phyloP scores from a whole-genome alignment of 495 filamentous ascomycete genomes.

The Penicillium roqueforti region DNA sequence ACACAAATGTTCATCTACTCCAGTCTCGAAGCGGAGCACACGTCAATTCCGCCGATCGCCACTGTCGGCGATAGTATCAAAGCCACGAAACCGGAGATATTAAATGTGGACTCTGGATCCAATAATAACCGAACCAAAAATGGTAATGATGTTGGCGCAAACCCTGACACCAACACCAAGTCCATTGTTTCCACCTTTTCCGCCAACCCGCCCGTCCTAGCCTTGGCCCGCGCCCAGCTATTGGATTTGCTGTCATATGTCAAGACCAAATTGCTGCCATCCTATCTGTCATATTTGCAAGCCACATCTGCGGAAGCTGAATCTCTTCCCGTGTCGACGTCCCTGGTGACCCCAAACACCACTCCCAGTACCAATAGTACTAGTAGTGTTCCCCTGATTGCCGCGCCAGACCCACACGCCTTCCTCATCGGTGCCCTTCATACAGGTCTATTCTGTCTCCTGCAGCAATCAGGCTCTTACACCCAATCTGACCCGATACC shows the following conservation, averaged over 20 bases:
- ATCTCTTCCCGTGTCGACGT: background rate
- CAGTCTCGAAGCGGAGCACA: conserved; percentile 45
- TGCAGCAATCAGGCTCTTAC: conserved; percentile 18
- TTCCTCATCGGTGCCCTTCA: conserved; percentile 37
- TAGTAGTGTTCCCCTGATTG: conserved; percentile 19
- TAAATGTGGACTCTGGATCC: conserved; percentile 1
- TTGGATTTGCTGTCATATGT: conserved; percentile 27
- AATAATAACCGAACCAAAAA: conserved; percentile 3
- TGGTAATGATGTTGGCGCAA: background rate
- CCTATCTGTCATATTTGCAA: conserved; percentile 23
- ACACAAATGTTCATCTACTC: conserved; percentile 60
- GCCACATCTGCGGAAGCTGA: conserved; percentile 7
- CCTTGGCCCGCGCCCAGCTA: conserved; percentile 26
- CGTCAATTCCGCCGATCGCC: conserved; percentile 20
- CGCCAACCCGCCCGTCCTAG: conserved; percentile 7
- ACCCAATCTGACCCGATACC: conserved; percentile 7
- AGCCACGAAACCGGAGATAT: conserved; percentile 1
- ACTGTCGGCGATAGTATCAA: conserved; percentile 8
- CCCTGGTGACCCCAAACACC: background rate
- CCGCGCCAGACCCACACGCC: conserved; percentile 25
- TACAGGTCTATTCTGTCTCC: conserved; percentile 26
- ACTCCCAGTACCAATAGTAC: background rate
- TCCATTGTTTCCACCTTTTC: conserved; percentile 14
- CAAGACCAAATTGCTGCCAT: conserved; percentile 22
- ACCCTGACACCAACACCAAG: background rate